Percentiles rank a stretch among this genome's conserved stretches.
Conservation (phyloP, 768 basidiomycete species). For the Tulasnella sp. region DNA sequence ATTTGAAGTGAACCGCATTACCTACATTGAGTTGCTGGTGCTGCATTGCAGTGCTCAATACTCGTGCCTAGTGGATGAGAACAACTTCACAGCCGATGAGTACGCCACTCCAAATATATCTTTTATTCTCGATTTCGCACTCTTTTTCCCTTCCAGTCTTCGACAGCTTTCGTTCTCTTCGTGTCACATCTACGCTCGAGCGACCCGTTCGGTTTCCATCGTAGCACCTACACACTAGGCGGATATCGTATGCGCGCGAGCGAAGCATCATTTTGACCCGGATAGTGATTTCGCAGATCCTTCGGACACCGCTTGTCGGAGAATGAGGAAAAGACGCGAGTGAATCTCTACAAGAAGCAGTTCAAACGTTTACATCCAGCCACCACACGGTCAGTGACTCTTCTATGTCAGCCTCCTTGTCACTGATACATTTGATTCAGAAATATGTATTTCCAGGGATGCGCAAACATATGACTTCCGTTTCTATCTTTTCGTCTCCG, state of each 20-base stretch:
- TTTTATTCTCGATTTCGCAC: slow-evolving; percentile 27
- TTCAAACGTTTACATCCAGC: neutral
- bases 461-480: too few species aligned
- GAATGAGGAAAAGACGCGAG: neutral
- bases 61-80: slow-evolving; percentile 1
- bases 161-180: slow-evolving; percentile 3
- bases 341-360: neutral
- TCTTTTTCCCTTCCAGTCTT: slow-evolving; percentile 42
- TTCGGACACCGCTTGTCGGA: neutral
- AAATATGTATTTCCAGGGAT: slow-evolving; percentile 6
- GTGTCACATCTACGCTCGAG: slow-evolving; percentile 10
- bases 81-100: slow-evolving; percentile 11
- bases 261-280: slow-evolving; percentile 9
- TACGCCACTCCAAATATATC: slow-evolving; percentile 24
- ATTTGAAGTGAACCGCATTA: neutral
- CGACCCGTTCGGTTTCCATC: slow-evolving; percentile 11
- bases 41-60: slow-evolving; percentile 20
- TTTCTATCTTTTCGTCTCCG: too few species aligned
- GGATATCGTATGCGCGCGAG: neutral
- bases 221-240: slow-evolving; percentile 23
- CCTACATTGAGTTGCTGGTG: neutral
- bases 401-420: neutral
- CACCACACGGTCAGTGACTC: neutral
- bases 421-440: neutral
- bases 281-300: neutral